Conservation (phyloP, 1,139 yeast genomes). For the Yarrowia galli region DNA sequence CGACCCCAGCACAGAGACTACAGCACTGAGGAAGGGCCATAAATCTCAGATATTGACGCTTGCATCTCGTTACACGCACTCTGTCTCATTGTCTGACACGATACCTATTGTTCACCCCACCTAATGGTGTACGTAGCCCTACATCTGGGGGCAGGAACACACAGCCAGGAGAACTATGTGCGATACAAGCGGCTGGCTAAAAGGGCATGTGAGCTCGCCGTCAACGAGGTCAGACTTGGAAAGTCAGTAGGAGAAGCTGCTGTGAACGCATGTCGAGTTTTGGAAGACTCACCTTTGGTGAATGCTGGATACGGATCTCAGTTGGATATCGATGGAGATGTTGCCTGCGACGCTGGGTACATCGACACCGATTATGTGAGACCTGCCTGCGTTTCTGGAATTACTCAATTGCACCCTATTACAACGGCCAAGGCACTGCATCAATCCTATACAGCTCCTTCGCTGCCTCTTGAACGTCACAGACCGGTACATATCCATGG, state of each 20-base stretch:
- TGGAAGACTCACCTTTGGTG: constrained; percentile 59
- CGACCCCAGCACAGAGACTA: neutral
- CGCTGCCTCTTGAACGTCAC: constrained; percentile 46
- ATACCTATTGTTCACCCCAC: neutral
- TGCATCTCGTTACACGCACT: no score
- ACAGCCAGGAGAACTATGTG: constrained; percentile 10
- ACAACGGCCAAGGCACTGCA: constrained; percentile 45
- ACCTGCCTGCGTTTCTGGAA: constrained; percentile 47
- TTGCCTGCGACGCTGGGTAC: constrained; percentile 61
- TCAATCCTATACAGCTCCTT: constrained; percentile 38
- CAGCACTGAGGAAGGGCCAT: neutral
- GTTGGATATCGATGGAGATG: constrained; percentile 56
- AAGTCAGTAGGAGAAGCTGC: constrained; percentile 43
- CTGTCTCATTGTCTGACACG: neutral
- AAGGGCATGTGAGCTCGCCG: constrained; percentile 12
- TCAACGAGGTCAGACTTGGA: neutral
- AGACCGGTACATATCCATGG: constrained; percentile 49
- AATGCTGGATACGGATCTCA: constrained; percentile 68
- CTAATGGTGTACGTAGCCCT: constrained; percentile 28
- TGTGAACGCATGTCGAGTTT: constrained; percentile 46
- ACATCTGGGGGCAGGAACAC: constrained; percentile 24
- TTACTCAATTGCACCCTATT: constrained; percentile 47
- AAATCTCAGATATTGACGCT: neutral
- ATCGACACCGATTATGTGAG: constrained; percentile 41
- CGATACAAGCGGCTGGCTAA: constrained; percentile 7